phyloP scores from a whole-genome alignment of 768 basidiomycete species.

The Hygrophoropsis aurantiaca region DNA sequence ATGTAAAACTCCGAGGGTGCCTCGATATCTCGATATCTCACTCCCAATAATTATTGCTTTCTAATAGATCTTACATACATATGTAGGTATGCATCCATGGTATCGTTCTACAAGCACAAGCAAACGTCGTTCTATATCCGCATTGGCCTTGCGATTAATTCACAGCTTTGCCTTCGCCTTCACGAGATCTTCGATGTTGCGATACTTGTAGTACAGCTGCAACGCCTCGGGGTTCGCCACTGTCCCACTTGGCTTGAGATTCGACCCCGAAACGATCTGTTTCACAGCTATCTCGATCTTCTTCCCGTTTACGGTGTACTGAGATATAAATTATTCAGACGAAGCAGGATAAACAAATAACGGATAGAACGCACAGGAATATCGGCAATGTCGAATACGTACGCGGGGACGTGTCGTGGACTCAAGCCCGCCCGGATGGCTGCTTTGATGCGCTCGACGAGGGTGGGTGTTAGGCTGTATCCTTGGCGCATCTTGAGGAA shows the following conservation, averaged over 20 bases:
- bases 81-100: no score
- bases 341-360: background rate
- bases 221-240: slow-evolving; percentile 73
- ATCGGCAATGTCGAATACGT: slow-evolving; percentile 61
- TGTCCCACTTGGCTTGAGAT: slow-evolving; percentile 68
- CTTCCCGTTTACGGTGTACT: slow-evolving; percentile 79
- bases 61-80: no score
- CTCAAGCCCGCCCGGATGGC: slow-evolving; percentile 63
- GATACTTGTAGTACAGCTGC: slow-evolving; percentile 62
- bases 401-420: slow-evolving; percentile 72
- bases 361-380: slow-evolving; percentile 56
- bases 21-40: no score
- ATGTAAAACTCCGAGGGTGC: no score
- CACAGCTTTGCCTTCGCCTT: slow-evolving; percentile 17
- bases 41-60: no score
- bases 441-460: slow-evolving; percentile 50
- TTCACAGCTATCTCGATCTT: slow-evolving; percentile 81
- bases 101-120: no score
- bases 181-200: slow-evolving; percentile 43
- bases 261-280: slow-evolving; percentile 69
- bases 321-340: background rate
- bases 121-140: no score
- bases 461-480: slow-evolving; percentile 37
- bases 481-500: slow-evolving; percentile 68
- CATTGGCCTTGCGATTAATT: no score